Conservation (phyloP, 352 stramenopile genomes). For the Phytophthora meadii region DNA sequence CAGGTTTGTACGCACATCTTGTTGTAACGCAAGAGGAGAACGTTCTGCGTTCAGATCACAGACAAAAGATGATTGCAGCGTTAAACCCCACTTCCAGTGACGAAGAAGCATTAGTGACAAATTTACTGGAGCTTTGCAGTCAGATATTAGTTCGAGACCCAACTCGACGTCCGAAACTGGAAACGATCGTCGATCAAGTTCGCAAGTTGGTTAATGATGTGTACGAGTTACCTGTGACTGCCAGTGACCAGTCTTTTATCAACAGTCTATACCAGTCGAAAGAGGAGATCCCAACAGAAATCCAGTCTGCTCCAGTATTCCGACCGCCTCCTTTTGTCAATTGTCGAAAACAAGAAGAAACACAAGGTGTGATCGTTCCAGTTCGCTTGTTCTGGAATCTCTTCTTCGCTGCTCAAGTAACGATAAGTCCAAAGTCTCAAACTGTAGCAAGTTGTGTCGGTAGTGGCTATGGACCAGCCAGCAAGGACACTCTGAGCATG, state of each 20-base stretch:
- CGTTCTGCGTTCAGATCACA: constrained; percentile 54
- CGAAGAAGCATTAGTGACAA: constrained; percentile 40
- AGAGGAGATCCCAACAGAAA: neutral
- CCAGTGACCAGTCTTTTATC: constrained; percentile 34
- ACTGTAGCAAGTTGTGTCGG: constrained; percentile 16
- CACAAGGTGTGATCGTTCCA: constrained; percentile 11
- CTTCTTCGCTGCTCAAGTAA: constrained; percentile 38
- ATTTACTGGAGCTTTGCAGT: constrained; percentile 35
- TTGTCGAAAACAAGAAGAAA: constrained; percentile 12
- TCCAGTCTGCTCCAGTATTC: neutral
- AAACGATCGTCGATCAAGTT: constrained; percentile 24
- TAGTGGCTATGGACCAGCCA: constrained; percentile 13
- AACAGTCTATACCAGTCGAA: constrained; percentile 8
- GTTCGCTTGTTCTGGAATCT: constrained; percentile 69
- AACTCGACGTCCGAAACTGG: constrained; percentile 32
- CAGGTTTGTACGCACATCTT: constrained; percentile 66
- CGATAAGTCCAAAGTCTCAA: neutral
- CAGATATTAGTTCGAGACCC: constrained; percentile 44
- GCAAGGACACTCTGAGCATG: constrained; percentile 36
- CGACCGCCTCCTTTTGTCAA: neutral
- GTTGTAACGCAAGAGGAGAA: constrained; percentile 37
- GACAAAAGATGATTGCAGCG: constrained; percentile 38
- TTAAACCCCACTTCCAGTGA: constrained; percentile 40
- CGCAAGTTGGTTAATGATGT: constrained; percentile 37
- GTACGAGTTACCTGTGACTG: constrained; percentile 31